These are phyloP conservation scores for Blakeslea trispora DNA, from an alignment of 371 early-diverging fungal genomes.

Conservation along the genomic window DNA sequence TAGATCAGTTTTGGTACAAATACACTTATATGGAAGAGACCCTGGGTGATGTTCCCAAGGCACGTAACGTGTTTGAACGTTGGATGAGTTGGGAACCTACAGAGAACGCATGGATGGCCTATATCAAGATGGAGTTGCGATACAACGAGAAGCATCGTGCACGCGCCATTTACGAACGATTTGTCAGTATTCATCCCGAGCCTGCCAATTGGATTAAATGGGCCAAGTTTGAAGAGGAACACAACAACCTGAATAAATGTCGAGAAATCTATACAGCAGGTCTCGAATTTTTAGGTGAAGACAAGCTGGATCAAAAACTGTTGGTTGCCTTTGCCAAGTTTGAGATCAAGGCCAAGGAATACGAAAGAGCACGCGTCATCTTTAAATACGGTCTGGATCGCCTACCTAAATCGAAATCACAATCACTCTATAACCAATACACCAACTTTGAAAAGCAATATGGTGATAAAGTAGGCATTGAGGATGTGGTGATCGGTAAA, in stretches of 20 bases:
- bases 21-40: slow-evolving; percentile 98
- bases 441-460: slow-evolving; percentile 95
- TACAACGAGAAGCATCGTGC: slow-evolving; percentile 87
- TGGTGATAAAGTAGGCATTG: slow-evolving; percentile 87
- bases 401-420: slow-evolving; percentile 80
- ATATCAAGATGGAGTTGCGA: slow-evolving; percentile 91
- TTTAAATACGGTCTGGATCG: slow-evolving; percentile 92
- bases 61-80: slow-evolving; percentile 93
- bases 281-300: slow-evolving; percentile 87
- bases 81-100: slow-evolving; percentile 99
- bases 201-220: slow-evolving; percentile 96
- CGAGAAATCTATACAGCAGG: slow-evolving; percentile 87
- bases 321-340: slow-evolving; percentile 95
- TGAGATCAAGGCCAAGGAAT: slow-evolving; percentile 87
- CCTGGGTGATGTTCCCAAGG: slow-evolving; percentile 87
- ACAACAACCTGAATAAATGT: slow-evolving; percentile 71
- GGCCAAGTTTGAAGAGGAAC: slow-evolving; percentile 93
- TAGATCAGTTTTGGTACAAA: slow-evolving; percentile 97
- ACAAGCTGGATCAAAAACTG: slow-evolving; percentile 86
- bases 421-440: slow-evolving; percentile 90
- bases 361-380: slow-evolving; percentile 92
- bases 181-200: slow-evolving; percentile 88
- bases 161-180: slow-evolving; percentile 79
- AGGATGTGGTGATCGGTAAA: slow-evolving; percentile 86
- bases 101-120: slow-evolving; percentile 92